A percentile compares a stretch with the other conserved stretches of the same genome.
These are phyloP conservation scores for Scutellaria barbata DNA, from an alignment of 257 asterid species.

Conservation along the genomic window DNA sequence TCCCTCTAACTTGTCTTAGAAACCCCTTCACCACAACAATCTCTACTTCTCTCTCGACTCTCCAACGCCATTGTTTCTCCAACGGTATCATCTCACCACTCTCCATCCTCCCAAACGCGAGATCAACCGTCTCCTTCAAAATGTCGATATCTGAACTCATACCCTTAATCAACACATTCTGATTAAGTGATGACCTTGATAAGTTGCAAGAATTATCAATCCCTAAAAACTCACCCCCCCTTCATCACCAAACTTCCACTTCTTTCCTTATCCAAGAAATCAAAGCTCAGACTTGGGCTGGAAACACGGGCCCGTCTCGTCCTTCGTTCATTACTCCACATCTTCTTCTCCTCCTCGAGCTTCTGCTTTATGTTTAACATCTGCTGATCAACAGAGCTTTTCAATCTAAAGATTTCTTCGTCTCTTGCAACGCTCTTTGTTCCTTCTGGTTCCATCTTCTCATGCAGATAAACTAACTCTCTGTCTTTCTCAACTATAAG, in stretches of 20 bases:
- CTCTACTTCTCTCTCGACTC: constrained; percentile 60
- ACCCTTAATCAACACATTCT: constrained; percentile 49
- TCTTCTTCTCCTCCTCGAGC: constrained; percentile 54
- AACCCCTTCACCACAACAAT: constrained; percentile 52
- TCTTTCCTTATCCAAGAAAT: constrained; percentile 41
- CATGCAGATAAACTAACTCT: constrained; percentile 45
- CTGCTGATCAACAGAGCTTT: constrained; percentile 57
- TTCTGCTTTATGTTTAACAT: constrained; percentile 59
- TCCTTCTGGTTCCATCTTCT: constrained; percentile 45
- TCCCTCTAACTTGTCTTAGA: constrained; percentile 39
- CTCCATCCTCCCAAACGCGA: constrained; percentile 66
- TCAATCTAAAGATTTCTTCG: constrained; percentile 45
- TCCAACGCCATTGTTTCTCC: constrained; percentile 71
- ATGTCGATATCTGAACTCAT: constrained; percentile 72
- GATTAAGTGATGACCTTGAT: constrained; percentile 35
- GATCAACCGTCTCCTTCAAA: constrained; percentile 65
- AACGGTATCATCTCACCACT: constrained; percentile 54
- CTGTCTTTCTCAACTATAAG: constrained; percentile 58
- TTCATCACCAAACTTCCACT: constrained; percentile 19
- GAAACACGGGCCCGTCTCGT: constrained; percentile 44
- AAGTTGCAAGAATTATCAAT: constrained; percentile 30
- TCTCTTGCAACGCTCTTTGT: constrained; percentile 34
- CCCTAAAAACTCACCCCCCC: constrained; percentile 29
- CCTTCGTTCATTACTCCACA: constrained; percentile 31
- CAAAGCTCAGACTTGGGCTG: constrained; percentile 44